Evolutionary conservation across 768 basidiomycete species (phyloP).

Genomic region (Lyophyllum semitale): DNA sequence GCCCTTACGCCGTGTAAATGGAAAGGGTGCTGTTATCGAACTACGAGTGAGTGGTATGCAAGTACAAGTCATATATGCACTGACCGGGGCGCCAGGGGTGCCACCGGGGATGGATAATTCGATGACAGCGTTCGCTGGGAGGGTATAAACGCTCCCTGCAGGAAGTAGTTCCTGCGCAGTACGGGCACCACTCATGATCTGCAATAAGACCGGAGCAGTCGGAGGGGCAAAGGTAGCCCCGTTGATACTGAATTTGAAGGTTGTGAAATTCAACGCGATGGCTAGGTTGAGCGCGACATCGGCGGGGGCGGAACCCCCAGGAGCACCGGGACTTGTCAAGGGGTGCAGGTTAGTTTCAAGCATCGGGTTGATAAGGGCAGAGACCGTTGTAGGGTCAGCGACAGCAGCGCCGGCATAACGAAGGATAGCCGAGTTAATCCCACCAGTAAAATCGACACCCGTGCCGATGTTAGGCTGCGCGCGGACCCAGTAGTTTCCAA

Average conservation of each 20-base stretch:
- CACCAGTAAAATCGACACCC: conserved; percentile 29
- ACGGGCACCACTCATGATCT: too few species aligned
- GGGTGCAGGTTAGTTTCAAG: conserved; percentile 43
- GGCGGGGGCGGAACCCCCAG: conserved; percentile 37
- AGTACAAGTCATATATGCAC: not conserved
- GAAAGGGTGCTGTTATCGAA: conserved; percentile 25
- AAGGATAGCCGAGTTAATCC: conserved; percentile 51
- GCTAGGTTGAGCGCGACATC: conserved; percentile 42
- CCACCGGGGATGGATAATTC: conserved; percentile 36
- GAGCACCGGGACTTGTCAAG: conserved; percentile 24
- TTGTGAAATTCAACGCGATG: conserved; percentile 18
- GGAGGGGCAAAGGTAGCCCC: conserved; percentile 34
- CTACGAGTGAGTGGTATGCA: conserved; percentile 8
- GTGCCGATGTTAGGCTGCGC: conserved; percentile 25
- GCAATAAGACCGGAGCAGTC: conserved; percentile 46
- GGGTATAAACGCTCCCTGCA: conserved; percentile 32
- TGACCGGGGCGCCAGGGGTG: conserved; percentile 3
- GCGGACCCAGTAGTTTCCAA: conserved; percentile 55
- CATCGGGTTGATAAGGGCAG: conserved; percentile 26
- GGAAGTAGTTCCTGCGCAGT: conserved; percentile 32
- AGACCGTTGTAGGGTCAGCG: conserved; percentile 41
- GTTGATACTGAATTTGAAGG: conserved; percentile 29
- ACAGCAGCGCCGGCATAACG: conserved; percentile 46
- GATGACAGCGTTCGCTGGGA: conserved; percentile 38
- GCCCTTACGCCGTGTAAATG: conserved; percentile 30